These are phyloP conservation scores for Aspergillus diversus DNA, from an alignment of 495 filamentous ascomycete species.

Conservation along the genomic window DNA sequence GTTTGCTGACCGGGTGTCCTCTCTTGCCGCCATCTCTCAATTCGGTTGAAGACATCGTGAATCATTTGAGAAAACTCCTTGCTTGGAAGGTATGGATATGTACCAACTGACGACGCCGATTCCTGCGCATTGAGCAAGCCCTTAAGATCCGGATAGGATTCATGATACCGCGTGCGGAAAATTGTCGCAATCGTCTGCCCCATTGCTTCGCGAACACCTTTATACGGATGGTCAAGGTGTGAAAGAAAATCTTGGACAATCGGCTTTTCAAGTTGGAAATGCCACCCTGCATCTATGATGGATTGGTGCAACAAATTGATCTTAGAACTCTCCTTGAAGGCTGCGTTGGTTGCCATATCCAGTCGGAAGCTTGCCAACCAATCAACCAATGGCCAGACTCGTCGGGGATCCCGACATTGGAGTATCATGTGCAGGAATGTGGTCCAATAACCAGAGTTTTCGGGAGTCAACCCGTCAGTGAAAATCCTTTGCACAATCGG, in stretches of 20 bases:
- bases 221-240: constrained; percentile 97
- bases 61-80: constrained; percentile 75
- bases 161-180: constrained; percentile 87
- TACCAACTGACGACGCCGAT: constrained; percentile 77
- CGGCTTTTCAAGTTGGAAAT: constrained; percentile 91
- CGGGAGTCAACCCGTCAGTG: constrained; percentile 86
- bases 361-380: constrained; percentile 83
- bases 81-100: constrained; percentile 77
- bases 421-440: constrained; percentile 88
- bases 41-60: constrained; percentile 72
- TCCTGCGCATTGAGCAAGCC: constrained; percentile 78
- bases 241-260: constrained; percentile 86
- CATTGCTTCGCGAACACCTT: constrained; percentile 93
- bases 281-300: constrained; percentile 90
- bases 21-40: constrained; percentile 86
- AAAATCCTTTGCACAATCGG: constrained; percentile 87
- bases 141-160: constrained; percentile 80
- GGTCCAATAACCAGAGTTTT: constrained; percentile 93
- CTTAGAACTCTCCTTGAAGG: constrained; percentile 98
- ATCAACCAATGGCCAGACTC: constrained; percentile 83
- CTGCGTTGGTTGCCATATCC: constrained; percentile 93
- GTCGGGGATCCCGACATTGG: constrained; percentile 81
- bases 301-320: constrained; percentile 88
- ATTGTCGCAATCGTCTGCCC: constrained; percentile 85
- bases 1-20: constrained; percentile 89